These are phyloP conservation scores for Aspergillus bridgeri DNA, from an alignment of 495 filamentous ascomycete genomes.

Conservation along the genomic window DNA sequence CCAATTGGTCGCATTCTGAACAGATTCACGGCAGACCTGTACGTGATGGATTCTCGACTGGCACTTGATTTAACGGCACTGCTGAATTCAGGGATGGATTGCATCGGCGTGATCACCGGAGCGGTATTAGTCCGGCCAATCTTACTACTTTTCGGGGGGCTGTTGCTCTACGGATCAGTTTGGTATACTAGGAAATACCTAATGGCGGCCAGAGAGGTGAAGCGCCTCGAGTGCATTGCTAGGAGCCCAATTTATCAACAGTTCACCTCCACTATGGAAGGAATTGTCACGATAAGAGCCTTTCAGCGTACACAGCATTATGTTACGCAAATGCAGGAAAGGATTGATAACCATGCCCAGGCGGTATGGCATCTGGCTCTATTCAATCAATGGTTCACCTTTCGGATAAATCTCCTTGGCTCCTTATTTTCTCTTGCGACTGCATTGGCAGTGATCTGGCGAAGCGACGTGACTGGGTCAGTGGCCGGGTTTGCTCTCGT, in stretches of 20 bases:
- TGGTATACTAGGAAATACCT: conserved; percentile 57
- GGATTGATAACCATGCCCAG: conserved; percentile 55
- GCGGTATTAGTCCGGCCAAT: conserved; percentile 20
- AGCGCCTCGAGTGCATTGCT: conserved; percentile 60
- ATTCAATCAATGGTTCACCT: conserved; percentile 65
- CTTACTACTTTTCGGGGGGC: conserved; percentile 14
- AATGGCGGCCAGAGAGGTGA: conserved; percentile 61
- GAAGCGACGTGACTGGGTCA: conserved; percentile 55
- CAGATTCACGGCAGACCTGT: conserved; percentile 68
- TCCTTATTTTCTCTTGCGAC: conserved; percentile 57
- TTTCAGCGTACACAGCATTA: conserved; percentile 58
- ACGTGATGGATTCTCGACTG: conserved; percentile 57
- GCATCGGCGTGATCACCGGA: conserved; percentile 11
- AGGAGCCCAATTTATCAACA: conserved; percentile 68
- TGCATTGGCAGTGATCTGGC: conserved; percentile 51
- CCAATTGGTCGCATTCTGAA: conserved; percentile 69
- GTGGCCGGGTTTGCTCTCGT: conserved; percentile 67
- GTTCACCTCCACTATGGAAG: conserved; percentile 60
- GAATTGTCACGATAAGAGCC: conserved; percentile 64
- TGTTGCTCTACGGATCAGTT: conserved; percentile 36
- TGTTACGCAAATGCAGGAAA: conserved; percentile 54
- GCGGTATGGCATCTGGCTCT: conserved; percentile 60
- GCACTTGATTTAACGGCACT: conserved; percentile 53
- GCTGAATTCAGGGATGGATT: conserved; percentile 37
- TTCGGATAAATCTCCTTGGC: conserved; percentile 59